Evolutionary conservation across 2,329 filamentous ascomycete species (phyloP).

Genomic region (Verticillium nonalfalfae): DNA sequence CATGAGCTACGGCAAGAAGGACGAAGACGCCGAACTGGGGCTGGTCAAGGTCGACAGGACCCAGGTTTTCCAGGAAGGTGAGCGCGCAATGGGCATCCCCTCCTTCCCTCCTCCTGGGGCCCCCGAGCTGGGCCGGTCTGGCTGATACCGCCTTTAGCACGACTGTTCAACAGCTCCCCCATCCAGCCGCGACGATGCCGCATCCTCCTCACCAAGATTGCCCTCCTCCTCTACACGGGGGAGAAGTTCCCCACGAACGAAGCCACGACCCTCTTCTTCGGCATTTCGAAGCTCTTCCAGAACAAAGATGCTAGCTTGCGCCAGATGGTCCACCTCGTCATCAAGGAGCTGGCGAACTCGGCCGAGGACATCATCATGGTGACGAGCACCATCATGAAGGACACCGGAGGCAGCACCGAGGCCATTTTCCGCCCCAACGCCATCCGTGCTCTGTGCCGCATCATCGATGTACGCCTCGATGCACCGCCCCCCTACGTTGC

Average conservation of each 20-base stretch:
- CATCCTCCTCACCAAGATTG: conserved; percentile 94
- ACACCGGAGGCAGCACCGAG: conserved; percentile 91
- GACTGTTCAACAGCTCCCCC: conserved; percentile 94
- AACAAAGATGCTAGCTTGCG: conserved; percentile 97
- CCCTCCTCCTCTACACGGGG: conserved; percentile 90
- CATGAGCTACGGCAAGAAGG: conserved; percentile 99
- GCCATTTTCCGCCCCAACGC: conserved; percentile 93
- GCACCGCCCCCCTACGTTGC: not conserved
- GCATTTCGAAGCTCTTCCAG: conserved; percentile 98
- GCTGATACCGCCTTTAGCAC: conserved; percentile 51
- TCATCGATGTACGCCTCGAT: conserved; percentile 72
- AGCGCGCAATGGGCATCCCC: conserved; percentile 14
- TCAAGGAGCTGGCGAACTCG: conserved; percentile 93
- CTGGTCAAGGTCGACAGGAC: conserved; percentile 97
- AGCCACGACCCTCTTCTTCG: conserved; percentile 97
- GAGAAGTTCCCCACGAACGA: conserved; percentile 97
- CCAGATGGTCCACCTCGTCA: conserved; percentile 97
- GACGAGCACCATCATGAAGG: conserved; percentile 99
- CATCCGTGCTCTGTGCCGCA: conserved; percentile 89
- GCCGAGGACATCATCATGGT: conserved; percentile 99
- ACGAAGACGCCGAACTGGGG: conserved; percentile 91
- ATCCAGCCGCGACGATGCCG: conserved; percentile 97
- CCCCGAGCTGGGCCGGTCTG: conserved; percentile 1
- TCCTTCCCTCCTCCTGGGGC: conserved; percentile 4
- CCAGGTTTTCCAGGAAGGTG: conserved; percentile 98